A percentile compares a stretch with the other conserved stretches of the same genome.
phyloP scores from a whole-genome alignment of 106 monocot species.

The Hemerocallis citrina region DNA sequence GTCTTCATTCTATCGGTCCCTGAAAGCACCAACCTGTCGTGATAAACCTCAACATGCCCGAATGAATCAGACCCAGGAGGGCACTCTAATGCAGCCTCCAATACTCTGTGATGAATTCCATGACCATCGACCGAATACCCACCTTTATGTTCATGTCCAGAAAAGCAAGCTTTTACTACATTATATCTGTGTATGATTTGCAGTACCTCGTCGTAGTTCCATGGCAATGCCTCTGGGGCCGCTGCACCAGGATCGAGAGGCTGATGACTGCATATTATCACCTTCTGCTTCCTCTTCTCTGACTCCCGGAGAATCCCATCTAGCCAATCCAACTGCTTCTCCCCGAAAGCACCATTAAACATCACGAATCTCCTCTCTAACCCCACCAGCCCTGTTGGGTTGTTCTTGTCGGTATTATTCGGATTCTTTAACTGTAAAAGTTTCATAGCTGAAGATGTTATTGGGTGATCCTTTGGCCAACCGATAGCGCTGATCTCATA shows the following conservation, averaged over 20 bases:
- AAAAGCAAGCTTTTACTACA: constrained; percentile 72
- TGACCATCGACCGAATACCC: constrained; percentile 58
- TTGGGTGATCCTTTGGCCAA: constrained; percentile 63
- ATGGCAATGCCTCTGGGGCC: constrained; percentile 40
- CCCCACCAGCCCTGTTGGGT: constrained; percentile 28
- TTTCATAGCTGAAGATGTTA: constrained; percentile 22
- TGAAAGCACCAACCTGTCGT: constrained; percentile 33
- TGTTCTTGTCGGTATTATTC: constrained; percentile 45
- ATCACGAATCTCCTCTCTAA: constrained; percentile 42
- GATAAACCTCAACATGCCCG: constrained; percentile 64
- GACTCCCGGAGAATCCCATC: constrained; percentile 45
- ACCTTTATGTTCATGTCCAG: constrained; percentile 87
- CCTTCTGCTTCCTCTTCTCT: constrained; percentile 33
- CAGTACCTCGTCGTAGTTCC: constrained; percentile 84
- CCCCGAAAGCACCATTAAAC: constrained; percentile 78
- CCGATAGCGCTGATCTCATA: constrained; percentile 75
- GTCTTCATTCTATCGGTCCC: constrained; percentile 51
- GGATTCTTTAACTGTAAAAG: constrained; percentile 65
- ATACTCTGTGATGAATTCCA: constrained; percentile 67
- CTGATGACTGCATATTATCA: constrained; percentile 67
- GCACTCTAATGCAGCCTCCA: constrained; percentile 87
- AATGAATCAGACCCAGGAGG: constrained; percentile 59
- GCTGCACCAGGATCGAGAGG: constrained; percentile 50
- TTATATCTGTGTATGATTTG: constrained; percentile 41
- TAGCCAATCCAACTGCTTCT: constrained; percentile 68